These are phyloP conservation scores for Phialocephala subalpina DNA, from an alignment of 2,329 filamentous ascomycete genomes.

Conservation along the genomic window DNA sequence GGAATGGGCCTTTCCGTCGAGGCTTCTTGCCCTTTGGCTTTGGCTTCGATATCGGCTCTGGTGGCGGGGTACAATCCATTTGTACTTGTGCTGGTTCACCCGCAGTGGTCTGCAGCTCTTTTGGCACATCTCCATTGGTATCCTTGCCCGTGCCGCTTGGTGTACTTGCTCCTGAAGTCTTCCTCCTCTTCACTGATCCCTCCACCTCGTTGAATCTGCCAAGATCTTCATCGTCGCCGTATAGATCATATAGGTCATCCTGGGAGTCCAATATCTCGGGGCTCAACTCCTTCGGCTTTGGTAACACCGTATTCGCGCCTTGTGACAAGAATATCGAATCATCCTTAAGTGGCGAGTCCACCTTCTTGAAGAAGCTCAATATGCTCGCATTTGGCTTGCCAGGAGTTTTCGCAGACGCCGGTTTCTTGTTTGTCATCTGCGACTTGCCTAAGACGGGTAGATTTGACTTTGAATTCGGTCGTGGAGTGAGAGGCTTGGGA, in stretches of 20 bases:
- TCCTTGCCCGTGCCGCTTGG: slow-evolving; percentile 17
- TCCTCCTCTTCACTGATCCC: slow-evolving; percentile 52
- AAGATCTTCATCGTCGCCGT: slow-evolving; percentile 34
- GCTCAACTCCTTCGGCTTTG: slow-evolving; percentile 20
- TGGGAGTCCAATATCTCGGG: slow-evolving; percentile 27
- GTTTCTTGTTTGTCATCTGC: slow-evolving; percentile 36
- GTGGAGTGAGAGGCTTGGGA: slow-evolving; percentile 42
- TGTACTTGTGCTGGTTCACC: background rate
- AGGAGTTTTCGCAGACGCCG: slow-evolving; percentile 30
- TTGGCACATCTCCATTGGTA: slow-evolving; percentile 13
- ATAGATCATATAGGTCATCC: slow-evolving; percentile 37
- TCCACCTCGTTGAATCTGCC: slow-evolving; percentile 51
- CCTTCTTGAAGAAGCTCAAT: slow-evolving; percentile 78
- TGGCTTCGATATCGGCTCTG: slow-evolving; percentile 41
- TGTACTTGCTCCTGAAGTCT: slow-evolving; percentile 40
- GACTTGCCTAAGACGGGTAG: slow-evolving; percentile 20
- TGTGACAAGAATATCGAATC: slow-evolving; percentile 63
- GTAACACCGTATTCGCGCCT: slow-evolving; percentile 30
- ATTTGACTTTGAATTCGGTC: slow-evolving; percentile 40
- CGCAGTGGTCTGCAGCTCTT: background rate
- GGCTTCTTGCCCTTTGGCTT: slow-evolving; percentile 40
- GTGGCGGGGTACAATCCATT: slow-evolving; percentile 32
- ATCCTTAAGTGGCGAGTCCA: slow-evolving; percentile 57
- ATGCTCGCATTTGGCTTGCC: slow-evolving; percentile 68
- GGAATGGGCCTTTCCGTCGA: slow-evolving; percentile 65